Conservation (phyloP, 352 stramenopile species). For the Pythium periplocum region DNA sequence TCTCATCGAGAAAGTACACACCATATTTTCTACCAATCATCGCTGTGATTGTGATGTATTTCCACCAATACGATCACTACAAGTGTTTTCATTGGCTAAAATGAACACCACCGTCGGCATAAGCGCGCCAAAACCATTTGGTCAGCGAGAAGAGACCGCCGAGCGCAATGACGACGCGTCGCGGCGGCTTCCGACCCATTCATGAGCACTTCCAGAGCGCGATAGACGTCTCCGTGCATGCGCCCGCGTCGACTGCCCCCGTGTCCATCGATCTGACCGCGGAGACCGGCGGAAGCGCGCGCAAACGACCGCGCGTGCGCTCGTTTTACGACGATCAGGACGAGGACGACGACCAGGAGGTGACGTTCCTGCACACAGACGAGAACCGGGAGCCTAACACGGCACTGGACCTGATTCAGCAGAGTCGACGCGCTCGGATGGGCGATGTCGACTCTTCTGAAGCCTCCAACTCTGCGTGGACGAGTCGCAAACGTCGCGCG, state of each 20-base stretch:
- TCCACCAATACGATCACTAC: too few relatives aligned
- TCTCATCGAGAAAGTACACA: too few relatives aligned
- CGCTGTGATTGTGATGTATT: too few relatives aligned
- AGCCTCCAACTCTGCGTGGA: too few relatives aligned
- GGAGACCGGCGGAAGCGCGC: background rate
- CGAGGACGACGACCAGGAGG: slow-evolving; percentile 6
- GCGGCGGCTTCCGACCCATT: slow-evolving; percentile 38
- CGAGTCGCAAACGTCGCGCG: too few relatives aligned
- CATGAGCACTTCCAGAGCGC: slow-evolving; percentile 50
- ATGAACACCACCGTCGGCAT: too few relatives aligned
- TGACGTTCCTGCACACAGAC: background rate
- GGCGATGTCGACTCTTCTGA: too few relatives aligned
- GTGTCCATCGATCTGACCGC: slow-evolving; percentile 2
- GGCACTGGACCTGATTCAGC: slow-evolving; percentile 38
- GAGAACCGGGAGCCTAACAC: slow-evolving; percentile 49
- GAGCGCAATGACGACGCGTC: slow-evolving; percentile 6
- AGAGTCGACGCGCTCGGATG: too few relatives aligned
- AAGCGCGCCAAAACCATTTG: too few relatives aligned
- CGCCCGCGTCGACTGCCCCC: slow-evolving; percentile 10
- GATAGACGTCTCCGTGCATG: background rate
- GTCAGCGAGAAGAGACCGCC: too few relatives aligned
- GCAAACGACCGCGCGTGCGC: slow-evolving; percentile 1
- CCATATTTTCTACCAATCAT: too few relatives aligned
- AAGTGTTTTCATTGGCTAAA: too few relatives aligned
- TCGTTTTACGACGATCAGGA: slow-evolving; percentile 56